phyloP scores from a whole-genome alignment of 164 flowering plant species.

The Magnolia officinalis region DNA sequence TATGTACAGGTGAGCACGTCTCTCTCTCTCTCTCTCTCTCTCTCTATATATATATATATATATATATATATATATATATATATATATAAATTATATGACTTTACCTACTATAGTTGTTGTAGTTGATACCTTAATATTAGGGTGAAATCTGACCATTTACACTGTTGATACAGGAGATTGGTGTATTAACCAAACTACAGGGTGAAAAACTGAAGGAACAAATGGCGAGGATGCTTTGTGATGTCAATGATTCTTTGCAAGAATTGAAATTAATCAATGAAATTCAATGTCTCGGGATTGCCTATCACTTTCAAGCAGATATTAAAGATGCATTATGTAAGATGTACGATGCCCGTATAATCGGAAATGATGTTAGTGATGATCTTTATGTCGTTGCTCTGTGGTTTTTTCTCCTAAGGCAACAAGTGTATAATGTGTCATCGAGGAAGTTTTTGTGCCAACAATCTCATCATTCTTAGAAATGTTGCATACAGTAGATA shows the following conservation, averaged over 20 bases:
- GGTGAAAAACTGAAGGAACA: slow-evolving; percentile 5
- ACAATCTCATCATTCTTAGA: background rate
- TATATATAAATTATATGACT: no score
- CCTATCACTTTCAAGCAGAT: slow-evolving; percentile 12
- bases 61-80: no score
- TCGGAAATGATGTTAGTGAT: background rate
- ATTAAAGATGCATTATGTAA: background rate
- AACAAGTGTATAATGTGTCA: slow-evolving; percentile 8
- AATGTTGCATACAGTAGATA: no score
- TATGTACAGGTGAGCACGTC: no score
- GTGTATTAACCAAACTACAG: background rate
- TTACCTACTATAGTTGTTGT: no score
- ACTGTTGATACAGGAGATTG: slow-evolving; percentile 3
- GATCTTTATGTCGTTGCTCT: slow-evolving; percentile 5
- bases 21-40: no score
- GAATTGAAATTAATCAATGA: slow-evolving; percentile 10
- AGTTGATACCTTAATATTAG: no score
- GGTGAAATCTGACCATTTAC: no score
- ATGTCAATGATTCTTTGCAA: background rate
- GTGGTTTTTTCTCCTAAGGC: slow-evolving; percentile 12
- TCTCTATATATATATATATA: no score
- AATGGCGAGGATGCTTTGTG: background rate
- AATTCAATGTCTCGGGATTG: slow-evolving; percentile 9
- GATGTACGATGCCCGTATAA: background rate
- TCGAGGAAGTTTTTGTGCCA: background rate